phyloP scores from a whole-genome alignment of 208 protist genomes.

The Trypanosoma theileri region DNA sequence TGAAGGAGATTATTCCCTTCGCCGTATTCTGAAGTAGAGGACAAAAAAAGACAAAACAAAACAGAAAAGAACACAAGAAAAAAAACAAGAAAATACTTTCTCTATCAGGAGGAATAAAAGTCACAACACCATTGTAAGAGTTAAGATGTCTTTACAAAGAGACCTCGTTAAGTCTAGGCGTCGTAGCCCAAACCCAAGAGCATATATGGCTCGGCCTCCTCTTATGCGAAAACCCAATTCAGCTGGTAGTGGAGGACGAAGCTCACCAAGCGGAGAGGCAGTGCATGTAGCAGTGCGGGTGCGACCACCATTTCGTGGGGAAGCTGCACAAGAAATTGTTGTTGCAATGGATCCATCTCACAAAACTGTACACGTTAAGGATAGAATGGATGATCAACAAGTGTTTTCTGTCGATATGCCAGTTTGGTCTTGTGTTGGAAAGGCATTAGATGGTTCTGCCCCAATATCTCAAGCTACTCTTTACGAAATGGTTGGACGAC shows the following conservation, averaged over 20 bases:
- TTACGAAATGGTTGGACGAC: constrained; percentile 85
- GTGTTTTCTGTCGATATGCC: constrained; percentile 62
- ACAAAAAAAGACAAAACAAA: too few relatives aligned
- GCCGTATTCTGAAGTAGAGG: too few relatives aligned
- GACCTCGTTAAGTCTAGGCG: too few relatives aligned
- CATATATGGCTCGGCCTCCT: too few relatives aligned
- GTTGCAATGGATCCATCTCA: constrained; percentile 69
- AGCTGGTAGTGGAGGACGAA: background rate
- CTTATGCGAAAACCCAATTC: background rate
- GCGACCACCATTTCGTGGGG: constrained; percentile 47
- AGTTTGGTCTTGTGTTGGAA: constrained; percentile 64
- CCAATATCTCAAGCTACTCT: constrained; percentile 64
- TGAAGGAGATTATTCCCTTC: too few relatives aligned
- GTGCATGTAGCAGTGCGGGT: constrained; percentile 81
- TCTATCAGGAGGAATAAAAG: too few relatives aligned
- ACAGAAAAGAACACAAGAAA: too few relatives aligned
- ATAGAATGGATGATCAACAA: constrained; percentile 31
- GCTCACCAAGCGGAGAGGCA: constrained; percentile 33
- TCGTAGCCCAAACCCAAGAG: too few relatives aligned
- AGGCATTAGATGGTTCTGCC: constrained; percentile 44
- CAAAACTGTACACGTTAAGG: constrained; percentile 38
- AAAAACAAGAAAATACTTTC: too few relatives aligned
- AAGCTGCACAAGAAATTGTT: constrained; percentile 46
- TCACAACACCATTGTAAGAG: too few relatives aligned
- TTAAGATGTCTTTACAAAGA: too few relatives aligned